phyloP scores from a whole-genome alignment of 352 stramenopile genomes.

The Pythium oligandrum region DNA sequence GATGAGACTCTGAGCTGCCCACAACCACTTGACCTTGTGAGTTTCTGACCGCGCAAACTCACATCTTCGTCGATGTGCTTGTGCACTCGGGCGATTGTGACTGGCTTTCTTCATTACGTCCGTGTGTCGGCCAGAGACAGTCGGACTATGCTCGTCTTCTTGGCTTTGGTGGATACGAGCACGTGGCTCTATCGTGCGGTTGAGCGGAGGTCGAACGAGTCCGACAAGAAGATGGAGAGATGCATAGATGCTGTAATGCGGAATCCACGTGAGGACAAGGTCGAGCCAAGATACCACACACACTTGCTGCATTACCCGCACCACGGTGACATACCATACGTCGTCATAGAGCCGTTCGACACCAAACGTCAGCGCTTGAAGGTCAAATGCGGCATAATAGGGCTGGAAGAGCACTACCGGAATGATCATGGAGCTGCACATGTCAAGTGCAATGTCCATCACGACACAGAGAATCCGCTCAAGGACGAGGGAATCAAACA shows the following conservation, averaged over 20 bases:
- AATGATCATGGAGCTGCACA: slow-evolving; percentile 8
- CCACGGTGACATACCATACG: slow-evolving; percentile 16
- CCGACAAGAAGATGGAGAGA: slow-evolving; percentile 14
- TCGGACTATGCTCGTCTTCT: neutral
- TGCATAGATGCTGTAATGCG: slow-evolving; percentile 18
- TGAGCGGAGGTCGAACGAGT: slow-evolving; percentile 2
- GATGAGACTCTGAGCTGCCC: too few relatives aligned
- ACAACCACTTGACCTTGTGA: too few relatives aligned
- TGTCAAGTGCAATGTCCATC: slow-evolving; percentile 15
- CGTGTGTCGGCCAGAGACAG: neutral
- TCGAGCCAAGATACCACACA: slow-evolving; percentile 11
- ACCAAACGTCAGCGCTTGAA: neutral
- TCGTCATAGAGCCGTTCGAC: slow-evolving; percentile 10
- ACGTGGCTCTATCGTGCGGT: neutral
- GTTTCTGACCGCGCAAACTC: too few relatives aligned
- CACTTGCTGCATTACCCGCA: slow-evolving; percentile 24
- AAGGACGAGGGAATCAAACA: slow-evolving; percentile 1
- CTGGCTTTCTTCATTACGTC: too few relatives aligned
- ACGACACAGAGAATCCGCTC: slow-evolving; percentile 16
- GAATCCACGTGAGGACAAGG: slow-evolving; percentile 17
- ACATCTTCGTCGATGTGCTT: too few relatives aligned
- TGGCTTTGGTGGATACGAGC: neutral
- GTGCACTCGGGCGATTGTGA: too few relatives aligned
- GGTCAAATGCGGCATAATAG: slow-evolving; percentile 12
- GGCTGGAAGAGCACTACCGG: slow-evolving; percentile 14